These are phyloP conservation scores for Flaveria trinervia DNA, from an alignment of 129 eudicot genomes.

Conservation along the genomic window DNA sequence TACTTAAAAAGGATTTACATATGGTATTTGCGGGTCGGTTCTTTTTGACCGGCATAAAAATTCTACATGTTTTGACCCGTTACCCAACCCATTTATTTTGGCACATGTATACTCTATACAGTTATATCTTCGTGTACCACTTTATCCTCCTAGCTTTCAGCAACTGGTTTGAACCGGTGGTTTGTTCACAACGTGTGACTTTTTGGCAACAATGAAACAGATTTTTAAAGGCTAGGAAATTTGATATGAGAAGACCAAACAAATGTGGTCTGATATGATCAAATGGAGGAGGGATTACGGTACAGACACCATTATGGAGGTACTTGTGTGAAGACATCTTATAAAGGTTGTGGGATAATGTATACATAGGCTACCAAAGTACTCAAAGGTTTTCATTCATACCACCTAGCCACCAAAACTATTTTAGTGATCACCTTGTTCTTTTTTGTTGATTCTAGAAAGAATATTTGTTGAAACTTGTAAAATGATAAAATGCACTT, in stretches of 20 bases:
- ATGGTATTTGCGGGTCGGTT: background rate
- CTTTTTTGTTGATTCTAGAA: background rate
- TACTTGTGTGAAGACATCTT: slow-evolving; percentile 26
- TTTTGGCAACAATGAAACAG: slow-evolving; percentile 27
- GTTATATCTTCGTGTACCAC: slow-evolving; percentile 16
- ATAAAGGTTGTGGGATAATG: background rate
- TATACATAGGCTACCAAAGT: slow-evolving; percentile 4
- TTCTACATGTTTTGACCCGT: background rate
- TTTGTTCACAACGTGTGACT: background rate
- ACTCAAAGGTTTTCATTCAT: background rate
- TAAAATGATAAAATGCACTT: background rate
- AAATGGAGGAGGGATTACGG: slow-evolving; percentile 81
- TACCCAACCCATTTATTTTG: background rate
- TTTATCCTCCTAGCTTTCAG: background rate
- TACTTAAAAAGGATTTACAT: background rate
- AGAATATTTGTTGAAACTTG: background rate
- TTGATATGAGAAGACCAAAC: slow-evolving; percentile 55
- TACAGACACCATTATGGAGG: slow-evolving; percentile 84
- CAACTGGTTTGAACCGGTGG: background rate
- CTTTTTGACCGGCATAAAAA: background rate
- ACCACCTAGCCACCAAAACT: background rate
- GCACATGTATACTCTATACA: background rate
- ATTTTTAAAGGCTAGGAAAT: slow-evolving; percentile 55
- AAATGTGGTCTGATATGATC: slow-evolving; percentile 62
- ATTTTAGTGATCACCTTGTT: background rate